Conservation (phyloP, 2,329 filamentous ascomycete genomes). For the Pyrenochaeta sp. region DNA sequence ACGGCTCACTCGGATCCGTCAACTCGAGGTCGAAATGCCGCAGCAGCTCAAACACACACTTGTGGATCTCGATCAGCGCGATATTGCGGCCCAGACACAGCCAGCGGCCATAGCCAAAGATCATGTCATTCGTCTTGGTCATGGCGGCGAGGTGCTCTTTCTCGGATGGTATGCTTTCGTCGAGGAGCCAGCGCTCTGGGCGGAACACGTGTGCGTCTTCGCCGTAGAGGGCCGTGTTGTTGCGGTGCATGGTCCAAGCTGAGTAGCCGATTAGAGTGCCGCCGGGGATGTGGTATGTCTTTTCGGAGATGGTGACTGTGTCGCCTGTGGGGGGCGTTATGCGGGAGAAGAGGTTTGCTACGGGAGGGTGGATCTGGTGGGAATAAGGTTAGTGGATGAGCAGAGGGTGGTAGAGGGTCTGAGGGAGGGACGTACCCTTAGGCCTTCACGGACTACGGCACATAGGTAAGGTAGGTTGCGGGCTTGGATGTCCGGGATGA, state of each 20-base stretch:
- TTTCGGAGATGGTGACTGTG: conserved; percentile 32
- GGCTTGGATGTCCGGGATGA: conserved; percentile 59
- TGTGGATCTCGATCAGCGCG: conserved; percentile 49
- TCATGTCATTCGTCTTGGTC: conserved; percentile 42
- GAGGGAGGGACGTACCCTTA: conserved; percentile 36
- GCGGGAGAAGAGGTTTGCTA: conserved; percentile 42
- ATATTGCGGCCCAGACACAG: conserved; percentile 44
- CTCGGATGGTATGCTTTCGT: conserved; percentile 23
- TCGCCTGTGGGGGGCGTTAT: conserved; percentile 43
- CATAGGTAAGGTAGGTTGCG: conserved; percentile 53
- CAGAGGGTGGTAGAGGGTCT: not conserved
- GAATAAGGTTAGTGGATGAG: not conserved
- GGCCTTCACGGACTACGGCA: conserved; percentile 57
- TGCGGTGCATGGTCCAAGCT: conserved; percentile 42
- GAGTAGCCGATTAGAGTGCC: conserved; percentile 45
- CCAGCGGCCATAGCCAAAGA: conserved; percentile 49
- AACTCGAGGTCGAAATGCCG: conserved; percentile 43
- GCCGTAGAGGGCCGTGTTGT: conserved; percentile 40
- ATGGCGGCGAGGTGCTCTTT: conserved; percentile 39
- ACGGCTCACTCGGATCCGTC: conserved; percentile 37
- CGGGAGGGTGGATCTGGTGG: conserved; percentile 51
- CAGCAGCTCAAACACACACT: conserved; percentile 52
- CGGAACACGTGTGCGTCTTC: conserved; percentile 56
- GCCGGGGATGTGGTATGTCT: conserved; percentile 43
- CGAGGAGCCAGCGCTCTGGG: conserved; percentile 58